phyloP scores from a whole-genome alignment of 495 filamentous ascomycete genomes.

The Xylaria grammica region DNA sequence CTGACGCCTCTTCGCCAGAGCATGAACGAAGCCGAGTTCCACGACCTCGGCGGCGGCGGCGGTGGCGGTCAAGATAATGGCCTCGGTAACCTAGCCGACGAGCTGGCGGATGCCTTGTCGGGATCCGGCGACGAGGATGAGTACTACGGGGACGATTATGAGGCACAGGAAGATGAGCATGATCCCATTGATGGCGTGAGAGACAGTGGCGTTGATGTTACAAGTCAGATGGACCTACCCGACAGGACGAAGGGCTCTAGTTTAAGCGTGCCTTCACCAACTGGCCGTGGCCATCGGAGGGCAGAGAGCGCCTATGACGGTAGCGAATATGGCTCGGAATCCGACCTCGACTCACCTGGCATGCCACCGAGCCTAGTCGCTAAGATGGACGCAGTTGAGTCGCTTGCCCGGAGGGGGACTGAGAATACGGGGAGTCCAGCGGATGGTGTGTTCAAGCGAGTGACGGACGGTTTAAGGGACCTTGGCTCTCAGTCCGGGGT shows the following conservation, averaged over 20 bases:
- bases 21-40: conserved; percentile 51
- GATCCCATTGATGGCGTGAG: conserved; percentile 35
- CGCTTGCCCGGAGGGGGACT: conserved; percentile 71
- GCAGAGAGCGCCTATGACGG: conserved; percentile 62
- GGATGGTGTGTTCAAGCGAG: conserved; percentile 71
- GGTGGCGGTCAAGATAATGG: conserved; percentile 55
- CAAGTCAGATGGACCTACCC: conserved; percentile 37
- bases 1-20: conserved; percentile 60
- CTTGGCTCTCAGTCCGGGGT: conserved; percentile 80
- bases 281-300: conserved; percentile 50
- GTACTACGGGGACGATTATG: conserved; percentile 62
- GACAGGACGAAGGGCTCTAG: conserved; percentile 37
- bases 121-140: conserved; percentile 61
- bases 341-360: conserved; percentile 72
- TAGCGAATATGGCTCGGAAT: conserved; percentile 69
- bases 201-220: conserved; percentile 54
- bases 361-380: conserved; percentile 75
- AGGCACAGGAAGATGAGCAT: conserved; percentile 29
- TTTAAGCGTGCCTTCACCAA: conserved; percentile 45
- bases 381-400: conserved; percentile 78
- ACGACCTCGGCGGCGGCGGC: conserved; percentile 49
- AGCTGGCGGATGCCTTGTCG: conserved; percentile 67
- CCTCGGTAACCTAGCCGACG: conserved; percentile 83
- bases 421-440: conserved; percentile 71
- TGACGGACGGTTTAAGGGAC: conserved; percentile 76